These are phyloP conservation scores for Vaccinium macrocarpon DNA, from an alignment of 148 eudicot species.

Conservation along the genomic window DNA sequence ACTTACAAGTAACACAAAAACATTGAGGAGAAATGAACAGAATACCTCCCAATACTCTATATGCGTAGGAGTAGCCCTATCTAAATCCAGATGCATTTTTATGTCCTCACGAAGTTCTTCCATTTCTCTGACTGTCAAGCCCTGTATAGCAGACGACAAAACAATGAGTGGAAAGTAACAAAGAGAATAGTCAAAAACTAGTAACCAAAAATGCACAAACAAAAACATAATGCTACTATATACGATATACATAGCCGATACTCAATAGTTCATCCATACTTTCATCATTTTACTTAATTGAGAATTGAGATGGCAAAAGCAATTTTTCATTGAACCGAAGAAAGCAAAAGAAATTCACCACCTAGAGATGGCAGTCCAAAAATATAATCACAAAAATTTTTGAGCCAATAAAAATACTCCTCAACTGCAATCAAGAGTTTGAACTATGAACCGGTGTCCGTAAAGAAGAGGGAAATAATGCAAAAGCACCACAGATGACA, in stretches of 20 bases:
- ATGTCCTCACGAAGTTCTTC: conserved; percentile 92
- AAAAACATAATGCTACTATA: background rate
- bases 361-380: background rate
- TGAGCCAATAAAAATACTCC: background rate
- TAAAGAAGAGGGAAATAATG: background rate
- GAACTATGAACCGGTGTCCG: background rate
- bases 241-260: background rate
- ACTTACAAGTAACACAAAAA: background rate
- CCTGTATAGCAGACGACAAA: conserved; percentile 40
- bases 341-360: background rate
- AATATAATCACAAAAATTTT: background rate
- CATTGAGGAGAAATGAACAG: background rate
- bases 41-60: conserved; percentile 80
- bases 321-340: conserved; percentile 2
- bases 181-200: background rate
- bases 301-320: background rate
- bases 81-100: conserved; percentile 85
- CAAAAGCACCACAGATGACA: background rate
- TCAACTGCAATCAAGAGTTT: background rate
- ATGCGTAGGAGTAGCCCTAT: conserved; percentile 79
- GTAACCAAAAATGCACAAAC: background rate
- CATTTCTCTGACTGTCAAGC: conserved; percentile 85
- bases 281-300: background rate
- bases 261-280: background rate
- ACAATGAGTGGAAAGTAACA: background rate